phyloP scores from a whole-genome alignment of 2,329 filamentous ascomycete species.

The Cadophora malorum region DNA sequence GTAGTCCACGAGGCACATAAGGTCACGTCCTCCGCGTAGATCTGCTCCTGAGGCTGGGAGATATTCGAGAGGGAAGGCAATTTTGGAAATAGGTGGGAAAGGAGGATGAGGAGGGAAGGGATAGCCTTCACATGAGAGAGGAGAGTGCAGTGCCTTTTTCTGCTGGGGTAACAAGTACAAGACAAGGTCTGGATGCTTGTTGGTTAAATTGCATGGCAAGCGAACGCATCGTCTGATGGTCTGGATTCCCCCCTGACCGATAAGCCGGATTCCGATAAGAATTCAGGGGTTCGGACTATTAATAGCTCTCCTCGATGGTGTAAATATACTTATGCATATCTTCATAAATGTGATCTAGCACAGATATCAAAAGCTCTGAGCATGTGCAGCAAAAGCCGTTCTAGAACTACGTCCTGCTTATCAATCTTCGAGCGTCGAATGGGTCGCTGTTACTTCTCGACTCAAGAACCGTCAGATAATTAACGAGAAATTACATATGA shows the following conservation, averaged over 20 bases:
- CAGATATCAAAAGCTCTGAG: not conserved
- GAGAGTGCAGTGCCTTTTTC: not conserved
- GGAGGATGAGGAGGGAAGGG: not conserved
- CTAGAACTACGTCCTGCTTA: not conserved
- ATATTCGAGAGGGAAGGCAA: not conserved
- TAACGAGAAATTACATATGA: not conserved
- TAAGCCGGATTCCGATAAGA: slow-evolving; percentile 6
- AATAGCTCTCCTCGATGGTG: not conserved
- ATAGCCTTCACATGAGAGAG: slow-evolving; percentile 11
- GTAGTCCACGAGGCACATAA: not conserved
- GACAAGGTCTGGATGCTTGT: slow-evolving; percentile 14
- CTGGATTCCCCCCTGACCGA: slow-evolving; percentile 9
- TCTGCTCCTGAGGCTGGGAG: not conserved
- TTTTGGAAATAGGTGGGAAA: not conserved
- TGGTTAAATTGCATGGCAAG: slow-evolving; percentile 11
- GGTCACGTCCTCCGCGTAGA: not conserved
- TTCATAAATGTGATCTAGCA: not conserved
- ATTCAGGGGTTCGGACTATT: slow-evolving; percentile 9
- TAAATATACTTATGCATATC: not conserved
- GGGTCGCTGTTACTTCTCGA: not conserved
- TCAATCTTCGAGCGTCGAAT: not conserved
- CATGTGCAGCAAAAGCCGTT: not conserved
- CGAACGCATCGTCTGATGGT: slow-evolving; percentile 4
- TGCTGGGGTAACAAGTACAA: not conserved
- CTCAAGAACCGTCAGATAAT: not conserved